Evolutionary conservation across 495 filamentous ascomycete species (phyloP), one percentile per base, ranked within the genome.

Genomic region (Niebla homalea): DNA sequence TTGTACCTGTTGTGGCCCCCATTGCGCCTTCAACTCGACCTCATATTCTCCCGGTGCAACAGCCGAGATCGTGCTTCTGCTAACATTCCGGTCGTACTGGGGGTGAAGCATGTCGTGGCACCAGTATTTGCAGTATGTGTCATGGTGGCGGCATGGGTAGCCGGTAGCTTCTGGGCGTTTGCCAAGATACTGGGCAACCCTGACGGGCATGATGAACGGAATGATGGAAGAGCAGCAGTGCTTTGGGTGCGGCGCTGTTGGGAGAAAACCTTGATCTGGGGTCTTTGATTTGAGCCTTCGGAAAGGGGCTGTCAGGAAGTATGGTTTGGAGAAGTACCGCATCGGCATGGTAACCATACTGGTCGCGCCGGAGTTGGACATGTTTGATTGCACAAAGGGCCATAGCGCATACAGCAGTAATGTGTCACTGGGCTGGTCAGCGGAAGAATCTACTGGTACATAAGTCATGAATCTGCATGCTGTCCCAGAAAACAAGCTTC

Each of bases 141-240:
- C 10, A 67, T 77, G 2, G 64, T 79, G 15, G 69, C 70, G 3
- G 68, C 72, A 10, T 84, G 79, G 80, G 73, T 72, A 0, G 72
- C 78, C 0, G 80, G 75, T 1, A 70, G 69, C 38, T 84, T 82
- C 64, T 84, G 80, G 80, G 61, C 78, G 48, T 80, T 76, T 51
- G 69, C 78, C 22, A 71, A 70, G 57, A 69, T 83, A 10, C 59
- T 84, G 36, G 80, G 80, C 1, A 76, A 81, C 58, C 79, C 79
- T 36, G 75, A 77, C 43, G 76, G 76, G 12, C 74, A 72, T 43
- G 79, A 80, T 54, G 69, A 74, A 37, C 72, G 71, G 43, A 76
- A 82, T 49, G 79, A 82, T 54, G 80, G 80, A 8, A 68, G 73
- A 32, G 70, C 74, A 1, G 73, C 78, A 7, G 78, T 84, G 11